Percentiles rank a stretch among this genome's conserved stretches.
These are phyloP conservation scores for Sclerotinia trifoliorum DNA, from an alignment of 2,329 filamentous ascomycete species.

Conservation along the genomic window DNA sequence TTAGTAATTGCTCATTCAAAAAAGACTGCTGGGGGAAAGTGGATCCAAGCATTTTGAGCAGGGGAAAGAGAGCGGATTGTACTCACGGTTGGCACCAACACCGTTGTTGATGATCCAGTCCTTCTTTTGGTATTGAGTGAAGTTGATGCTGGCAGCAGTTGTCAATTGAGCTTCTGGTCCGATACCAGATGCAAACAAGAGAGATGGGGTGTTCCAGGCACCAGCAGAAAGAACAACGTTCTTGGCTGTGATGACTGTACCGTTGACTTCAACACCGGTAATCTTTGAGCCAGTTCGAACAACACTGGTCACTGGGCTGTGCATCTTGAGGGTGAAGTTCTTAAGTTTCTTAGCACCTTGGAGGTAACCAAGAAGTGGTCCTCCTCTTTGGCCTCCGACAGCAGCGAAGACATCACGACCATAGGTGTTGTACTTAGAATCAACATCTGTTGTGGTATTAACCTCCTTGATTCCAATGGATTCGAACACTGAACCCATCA, in stretches of 20 bases:
- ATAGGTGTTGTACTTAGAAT: constrained; percentile 6
- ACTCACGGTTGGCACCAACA: constrained; percentile 4
- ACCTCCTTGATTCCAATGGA: background rate
- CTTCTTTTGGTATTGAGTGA: background rate
- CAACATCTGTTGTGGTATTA: background rate
- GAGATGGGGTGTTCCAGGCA: background rate
- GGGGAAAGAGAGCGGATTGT: background rate
- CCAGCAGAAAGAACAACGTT: constrained; percentile 4
- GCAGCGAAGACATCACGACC: constrained; percentile 16
- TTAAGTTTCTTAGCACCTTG: constrained; percentile 4
- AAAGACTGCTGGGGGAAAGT: too few relatives aligned
- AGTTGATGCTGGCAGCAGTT: background rate
- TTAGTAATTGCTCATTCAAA: background rate
- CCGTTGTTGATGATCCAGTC: constrained; percentile 17
- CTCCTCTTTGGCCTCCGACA: constrained; percentile 8
- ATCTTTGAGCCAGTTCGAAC: background rate
- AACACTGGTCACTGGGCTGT: constrained; percentile 4
- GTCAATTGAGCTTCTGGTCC: background rate
- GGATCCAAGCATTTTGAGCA: background rate
- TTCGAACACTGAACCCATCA: constrained; percentile 6
- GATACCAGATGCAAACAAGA: constrained; percentile 12
- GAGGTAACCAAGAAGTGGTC: constrained; percentile 8
- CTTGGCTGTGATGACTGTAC: background rate
- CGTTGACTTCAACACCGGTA: constrained; percentile 9
- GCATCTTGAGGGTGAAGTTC: constrained; percentile 1